Percentiles rank a stretch among this genome's conserved stretches.
Conservation (phyloP, 441 rosid genomes). For the Adansonia rubrostipa region DNA sequence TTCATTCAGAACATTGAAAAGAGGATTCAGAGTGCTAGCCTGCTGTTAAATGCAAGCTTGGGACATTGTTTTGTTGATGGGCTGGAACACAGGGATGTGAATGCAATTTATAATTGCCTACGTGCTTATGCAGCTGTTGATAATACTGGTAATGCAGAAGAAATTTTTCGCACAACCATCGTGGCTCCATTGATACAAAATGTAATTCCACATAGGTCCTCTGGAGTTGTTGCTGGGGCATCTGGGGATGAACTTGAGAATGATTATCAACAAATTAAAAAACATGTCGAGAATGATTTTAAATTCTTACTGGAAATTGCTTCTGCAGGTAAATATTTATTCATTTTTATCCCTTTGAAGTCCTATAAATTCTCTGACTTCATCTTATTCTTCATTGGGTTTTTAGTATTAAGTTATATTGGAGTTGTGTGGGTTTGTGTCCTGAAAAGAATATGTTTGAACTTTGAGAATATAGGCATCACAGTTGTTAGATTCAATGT, state of each 20-base stretch:
- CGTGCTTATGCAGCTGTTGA: slow-evolving; percentile 97
- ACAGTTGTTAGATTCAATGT: slow-evolving; percentile 3
- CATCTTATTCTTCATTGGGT: neutral
- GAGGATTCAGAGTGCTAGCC: slow-evolving; percentile 90
- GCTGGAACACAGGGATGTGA: slow-evolving; percentile 76
- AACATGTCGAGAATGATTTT: slow-evolving; percentile 65
- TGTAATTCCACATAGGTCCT: slow-evolving; percentile 61
- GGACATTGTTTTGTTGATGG: slow-evolving; percentile 96
- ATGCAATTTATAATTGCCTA: slow-evolving; percentile 89
- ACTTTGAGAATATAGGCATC: neutral
- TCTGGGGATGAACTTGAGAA: slow-evolving; percentile 76
- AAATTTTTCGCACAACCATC: slow-evolving; percentile 70
- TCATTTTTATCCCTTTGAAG: neutral
- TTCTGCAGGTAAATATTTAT: slow-evolving; percentile 60
- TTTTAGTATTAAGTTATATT: neutral
- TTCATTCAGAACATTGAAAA: slow-evolving; percentile 94
- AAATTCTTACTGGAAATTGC: slow-evolving; percentile 85
- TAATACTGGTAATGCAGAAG: slow-evolving; percentile 78
- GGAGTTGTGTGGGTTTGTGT: neutral
- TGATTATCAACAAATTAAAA: slow-evolving; percentile 76
- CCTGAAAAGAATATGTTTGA: neutral
- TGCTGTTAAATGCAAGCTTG: slow-evolving; percentile 85
- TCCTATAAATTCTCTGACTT: neutral
- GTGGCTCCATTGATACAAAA: slow-evolving; percentile 79
- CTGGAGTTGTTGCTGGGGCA: slow-evolving; percentile 48